Base-by-base conservation (phyloP, 2,329 filamentous ascomycete genomes). In the Alternaria ethzedia region DNA sequence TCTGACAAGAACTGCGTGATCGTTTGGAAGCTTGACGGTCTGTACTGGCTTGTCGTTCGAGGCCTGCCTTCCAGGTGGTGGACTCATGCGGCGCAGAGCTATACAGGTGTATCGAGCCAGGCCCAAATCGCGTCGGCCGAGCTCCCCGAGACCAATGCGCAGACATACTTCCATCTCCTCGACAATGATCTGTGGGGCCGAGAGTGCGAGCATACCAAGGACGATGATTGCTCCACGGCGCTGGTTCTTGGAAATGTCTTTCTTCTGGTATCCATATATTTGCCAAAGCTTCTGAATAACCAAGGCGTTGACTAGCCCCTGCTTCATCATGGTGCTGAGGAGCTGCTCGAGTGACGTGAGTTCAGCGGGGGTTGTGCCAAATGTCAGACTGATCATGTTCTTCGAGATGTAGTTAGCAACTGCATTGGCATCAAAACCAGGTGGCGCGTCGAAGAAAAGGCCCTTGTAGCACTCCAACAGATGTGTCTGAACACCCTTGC, bases 331-430 rank as follows among this genome's bases (percentile, higher is more conserved):
- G 0, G 94, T 98, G 66, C 92, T 93, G 7, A 99, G 85, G 4
- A 99, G 85, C 80, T 99, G 96, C 80, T 99, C 96, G 9, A 99
- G 85, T 50, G 94, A 98, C 0, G 96, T 99, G 58, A 99, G 84
- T 78, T 99, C 96, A 1, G 96, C 96, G 1, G 95, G 93, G 0
- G 95, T 97, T 1, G 95, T 94, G 26, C 94, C 95, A 79, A 97
- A 98, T 0, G 96, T 99, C 75, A 99, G 83, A 85, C 94, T 97
- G 80, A 98, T 98, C 95, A 99, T 99, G 81, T 98, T 99, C 66
- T 94, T 89, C 25, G 95, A 95, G 74, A 99, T 91, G 77, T 96
- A 99, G 79, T 96, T 97, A 51, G 96, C 94, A 3, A 94, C 90
- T 75, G 97, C 94, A 70, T 97, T 97, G 28, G 89, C 84, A 62